Percentiles rank a stretch among this genome's conserved stretches.
Evolutionary conservation across 2,329 filamentous ascomycete species (phyloP).

Genomic region (Ophiosphaerella herpotricha): DNA sequence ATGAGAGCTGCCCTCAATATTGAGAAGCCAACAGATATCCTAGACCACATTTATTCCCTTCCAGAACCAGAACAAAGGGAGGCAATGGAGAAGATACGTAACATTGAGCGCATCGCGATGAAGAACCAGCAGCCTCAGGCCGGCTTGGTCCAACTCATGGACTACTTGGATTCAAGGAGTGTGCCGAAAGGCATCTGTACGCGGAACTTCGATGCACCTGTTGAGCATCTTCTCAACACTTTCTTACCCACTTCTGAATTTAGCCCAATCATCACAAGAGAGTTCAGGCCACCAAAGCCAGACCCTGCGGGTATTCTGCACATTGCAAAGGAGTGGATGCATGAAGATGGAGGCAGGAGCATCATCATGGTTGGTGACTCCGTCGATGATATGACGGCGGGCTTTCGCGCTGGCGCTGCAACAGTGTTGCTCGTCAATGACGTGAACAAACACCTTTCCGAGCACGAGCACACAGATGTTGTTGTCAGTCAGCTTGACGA

Average conservation of each 20-base stretch:
- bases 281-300: constrained; percentile 83
- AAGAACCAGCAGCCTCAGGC: constrained; percentile 77
- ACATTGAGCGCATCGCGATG: constrained; percentile 84
- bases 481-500: constrained; percentile 74
- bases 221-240: constrained; percentile 72
- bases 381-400: constrained; percentile 91
- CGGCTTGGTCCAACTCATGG: constrained; percentile 77
- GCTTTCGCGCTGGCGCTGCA: constrained; percentile 78
- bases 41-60: constrained; percentile 82
- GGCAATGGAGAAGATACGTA: constrained; percentile 75
- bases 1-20: constrained; percentile 78
- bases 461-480: constrained; percentile 77
- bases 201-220: constrained; percentile 82
- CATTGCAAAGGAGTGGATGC: constrained; percentile 76
- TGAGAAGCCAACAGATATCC: constrained; percentile 73
- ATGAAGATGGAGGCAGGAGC: constrained; percentile 49
- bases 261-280: constrained; percentile 79
- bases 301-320: constrained; percentile 85
- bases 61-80: constrained; percentile 63
- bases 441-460: constrained; percentile 71
- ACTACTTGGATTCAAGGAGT: constrained; percentile 70
- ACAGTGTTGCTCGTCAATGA: constrained; percentile 88
- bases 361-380: constrained; percentile 65
- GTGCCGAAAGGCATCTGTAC: constrained; percentile 88
- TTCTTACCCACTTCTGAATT: constrained; percentile 74